These are phyloP conservation scores for Eragrostis curvula DNA, from an alignment of 176 grass and related monocot species.

Conservation along the genomic window DNA sequence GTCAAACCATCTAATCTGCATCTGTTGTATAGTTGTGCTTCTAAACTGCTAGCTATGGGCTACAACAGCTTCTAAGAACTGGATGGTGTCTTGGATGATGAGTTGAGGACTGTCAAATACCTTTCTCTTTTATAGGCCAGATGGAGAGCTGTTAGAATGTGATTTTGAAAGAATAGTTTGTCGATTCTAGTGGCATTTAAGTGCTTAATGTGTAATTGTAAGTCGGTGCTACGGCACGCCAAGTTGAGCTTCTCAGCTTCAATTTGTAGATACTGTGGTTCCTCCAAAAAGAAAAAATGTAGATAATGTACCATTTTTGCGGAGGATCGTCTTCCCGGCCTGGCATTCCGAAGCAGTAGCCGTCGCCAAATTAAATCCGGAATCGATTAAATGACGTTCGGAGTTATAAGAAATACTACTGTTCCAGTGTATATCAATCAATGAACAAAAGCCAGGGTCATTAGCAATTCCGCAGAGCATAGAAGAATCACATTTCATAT, in stretches of 20 bases:
- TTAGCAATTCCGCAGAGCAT: background rate
- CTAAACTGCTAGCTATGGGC: background rate
- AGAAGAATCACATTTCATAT: background rate
- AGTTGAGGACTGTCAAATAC: background rate
- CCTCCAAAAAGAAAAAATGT: too few species aligned
- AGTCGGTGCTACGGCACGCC: background rate
- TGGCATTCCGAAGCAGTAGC: too few species aligned
- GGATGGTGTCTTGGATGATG: constrained; percentile 15
- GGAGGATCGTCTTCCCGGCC: background rate
- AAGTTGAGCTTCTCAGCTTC: background rate
- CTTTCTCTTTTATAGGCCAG: constrained; percentile 15
- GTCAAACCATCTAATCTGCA: constrained; percentile 21
- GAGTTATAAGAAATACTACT: too few species aligned
- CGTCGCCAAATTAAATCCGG: background rate
- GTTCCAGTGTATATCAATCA: background rate
- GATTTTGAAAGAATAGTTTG: constrained; percentile 14
- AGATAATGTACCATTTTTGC: background rate
- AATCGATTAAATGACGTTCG: background rate
- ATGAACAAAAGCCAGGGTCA: background rate
- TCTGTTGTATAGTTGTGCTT: constrained; percentile 1
- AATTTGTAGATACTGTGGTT: background rate
- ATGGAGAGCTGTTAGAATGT: background rate
- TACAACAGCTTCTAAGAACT: constrained; percentile 24
- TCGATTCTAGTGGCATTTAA: background rate
- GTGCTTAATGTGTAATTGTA: background rate